Conservation (phyloP, 306 rosid genomes). For the Dalbergia oliveri region DNA sequence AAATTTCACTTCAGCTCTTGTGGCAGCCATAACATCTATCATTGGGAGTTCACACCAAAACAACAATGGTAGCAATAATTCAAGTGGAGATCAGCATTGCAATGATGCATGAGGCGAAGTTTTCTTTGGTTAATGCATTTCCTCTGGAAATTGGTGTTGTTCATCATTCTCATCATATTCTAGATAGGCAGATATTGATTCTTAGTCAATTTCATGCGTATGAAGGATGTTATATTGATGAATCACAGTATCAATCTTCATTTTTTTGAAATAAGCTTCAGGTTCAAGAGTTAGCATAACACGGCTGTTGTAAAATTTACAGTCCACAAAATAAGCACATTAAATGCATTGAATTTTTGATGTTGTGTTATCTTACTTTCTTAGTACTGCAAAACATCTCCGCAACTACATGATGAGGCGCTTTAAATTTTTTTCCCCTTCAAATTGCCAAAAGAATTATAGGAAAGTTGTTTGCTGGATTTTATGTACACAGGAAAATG, state of each 20-base stretch:
- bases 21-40: conserved; percentile 66
- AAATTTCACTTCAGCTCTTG: conserved; percentile 67
- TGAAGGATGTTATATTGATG: conserved; percentile 4
- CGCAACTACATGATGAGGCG: neutral
- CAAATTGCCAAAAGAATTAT: too few relatives aligned
- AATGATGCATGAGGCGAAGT: conserved; percentile 30
- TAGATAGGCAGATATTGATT: conserved; percentile 8
- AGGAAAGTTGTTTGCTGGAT: too few relatives aligned
- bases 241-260: neutral
- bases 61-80: conserved; percentile 23
- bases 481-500: neutral
- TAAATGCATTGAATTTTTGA: neutral
- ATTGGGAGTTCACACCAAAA: conserved; percentile 54
- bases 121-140: neutral
- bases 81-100: conserved; percentile 35
- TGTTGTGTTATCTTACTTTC: neutral
- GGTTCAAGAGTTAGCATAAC: neutral
- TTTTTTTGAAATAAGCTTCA: neutral
- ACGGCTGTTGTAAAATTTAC: neutral
- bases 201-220: neutral
- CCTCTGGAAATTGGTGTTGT: neutral
- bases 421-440: neutral
- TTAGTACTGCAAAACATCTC: neutral
- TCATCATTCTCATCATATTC: neutral
- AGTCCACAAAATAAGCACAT: neutral